A percentile compares a stretch with the other conserved stretches of the same genome.
These are phyloP conservation scores for Penicillium sp. DNA, from an alignment of 2,329 filamentous ascomycete genomes.

Conservation along the genomic window DNA sequence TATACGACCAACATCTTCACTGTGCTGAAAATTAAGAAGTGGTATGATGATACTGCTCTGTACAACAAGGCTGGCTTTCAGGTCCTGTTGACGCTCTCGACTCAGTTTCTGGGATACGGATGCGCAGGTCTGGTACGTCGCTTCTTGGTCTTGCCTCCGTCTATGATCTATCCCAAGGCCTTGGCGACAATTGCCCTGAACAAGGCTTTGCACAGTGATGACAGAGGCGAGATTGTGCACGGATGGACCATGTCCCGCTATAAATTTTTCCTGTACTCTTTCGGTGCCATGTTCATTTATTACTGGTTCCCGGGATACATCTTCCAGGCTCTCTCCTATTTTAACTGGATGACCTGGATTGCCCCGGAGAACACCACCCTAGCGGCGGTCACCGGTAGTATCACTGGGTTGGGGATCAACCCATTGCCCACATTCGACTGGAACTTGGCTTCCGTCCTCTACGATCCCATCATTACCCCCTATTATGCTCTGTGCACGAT, in stretches of 20 bases:
- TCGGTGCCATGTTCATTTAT: conserved; percentile 51
- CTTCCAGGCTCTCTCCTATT: conserved; percentile 48
- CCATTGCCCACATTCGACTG: conserved; percentile 47
- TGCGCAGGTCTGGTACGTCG: conserved; percentile 37
- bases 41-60: conserved; percentile 3
- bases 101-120: conserved; percentile 41
- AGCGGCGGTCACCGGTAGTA: conserved; percentile 38
- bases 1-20: conserved; percentile 10
- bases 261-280: conserved; percentile 46
- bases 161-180: conserved; percentile 24
- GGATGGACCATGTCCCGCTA: conserved; percentile 17
- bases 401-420: conserved; percentile 45
- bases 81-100: conserved; percentile 38
- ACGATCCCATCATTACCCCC: conserved; percentile 46
- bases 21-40: conserved; percentile 9
- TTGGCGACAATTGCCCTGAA: conserved; percentile 11
- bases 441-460: conserved; percentile 35
- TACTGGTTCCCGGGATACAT: conserved; percentile 55
- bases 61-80: conserved; percentile 32
- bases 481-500: conserved; percentile 41
- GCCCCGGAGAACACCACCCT: conserved; percentile 44
- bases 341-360: conserved; percentile 59
- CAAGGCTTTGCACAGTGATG: conserved; percentile 10
- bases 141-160: conserved; percentile 39
- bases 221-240: not conserved